A percentile compares a stretch with the other conserved stretches of the same genome.
Conservation (phyloP, 2,329 filamentous ascomycete species). For the Microcera coccophila region DNA sequence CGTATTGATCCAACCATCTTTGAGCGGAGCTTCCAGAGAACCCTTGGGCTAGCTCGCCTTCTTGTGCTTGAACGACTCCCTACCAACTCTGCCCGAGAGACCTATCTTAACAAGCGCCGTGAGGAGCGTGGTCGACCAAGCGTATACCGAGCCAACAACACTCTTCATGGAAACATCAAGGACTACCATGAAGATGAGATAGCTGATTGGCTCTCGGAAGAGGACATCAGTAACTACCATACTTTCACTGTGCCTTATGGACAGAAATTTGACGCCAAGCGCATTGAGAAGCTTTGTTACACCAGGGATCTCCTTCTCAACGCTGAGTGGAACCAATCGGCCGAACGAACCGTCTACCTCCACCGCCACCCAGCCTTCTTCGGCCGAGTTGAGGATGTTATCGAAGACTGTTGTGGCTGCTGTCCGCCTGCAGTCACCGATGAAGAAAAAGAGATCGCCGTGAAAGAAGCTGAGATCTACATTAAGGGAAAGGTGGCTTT, state of each 20-base stretch:
- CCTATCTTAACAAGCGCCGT: conserved; percentile 67
- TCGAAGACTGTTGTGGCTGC: conserved; percentile 76
- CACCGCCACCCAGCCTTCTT: conserved; percentile 87
- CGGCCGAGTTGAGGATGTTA: conserved; percentile 68
- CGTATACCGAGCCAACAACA: conserved; percentile 37
- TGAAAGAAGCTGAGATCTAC: conserved; percentile 71
- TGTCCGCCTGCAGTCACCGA: conserved; percentile 67
- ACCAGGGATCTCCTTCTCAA: conserved; percentile 79
- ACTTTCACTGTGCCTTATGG: conserved; percentile 72
- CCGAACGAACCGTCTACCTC: conserved; percentile 70
- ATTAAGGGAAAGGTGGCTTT: conserved; percentile 71
- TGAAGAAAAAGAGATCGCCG: conserved; percentile 67
- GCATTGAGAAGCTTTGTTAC: conserved; percentile 78
- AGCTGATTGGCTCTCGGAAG: conserved; percentile 74
- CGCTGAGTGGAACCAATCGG: conserved; percentile 77
- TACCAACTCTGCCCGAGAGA: conserved; percentile 61
- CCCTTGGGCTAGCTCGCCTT: conserved; percentile 72
- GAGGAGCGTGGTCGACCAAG: conserved; percentile 66
- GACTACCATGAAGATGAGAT: conserved; percentile 74
- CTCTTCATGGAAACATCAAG: conserved; percentile 67
- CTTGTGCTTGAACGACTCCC: conserved; percentile 78
- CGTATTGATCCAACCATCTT: conserved; percentile 82
- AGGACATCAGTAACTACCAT: conserved; percentile 76
- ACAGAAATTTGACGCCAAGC: conserved; percentile 56
- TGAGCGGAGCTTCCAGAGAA: conserved; percentile 73